These are phyloP conservation scores for Schoenoplectus tabernaemontani DNA, from an alignment of 202 grass and related monocot species.

Conservation along the genomic window DNA sequence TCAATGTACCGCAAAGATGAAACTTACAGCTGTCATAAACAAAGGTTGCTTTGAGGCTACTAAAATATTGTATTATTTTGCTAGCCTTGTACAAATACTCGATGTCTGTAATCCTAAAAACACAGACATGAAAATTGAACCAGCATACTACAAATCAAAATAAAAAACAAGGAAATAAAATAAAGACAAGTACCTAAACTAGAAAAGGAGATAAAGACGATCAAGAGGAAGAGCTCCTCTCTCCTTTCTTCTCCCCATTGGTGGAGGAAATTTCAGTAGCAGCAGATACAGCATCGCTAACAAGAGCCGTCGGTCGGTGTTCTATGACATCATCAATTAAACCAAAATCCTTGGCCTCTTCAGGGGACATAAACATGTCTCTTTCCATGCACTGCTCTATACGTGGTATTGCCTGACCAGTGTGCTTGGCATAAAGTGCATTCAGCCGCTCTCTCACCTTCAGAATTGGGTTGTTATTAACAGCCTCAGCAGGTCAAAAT, in stretches of 20 bases:
- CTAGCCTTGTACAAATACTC: not conserved
- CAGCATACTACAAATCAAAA: not conserved
- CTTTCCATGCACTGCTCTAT: conserved; percentile 87
- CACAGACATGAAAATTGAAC: not conserved
- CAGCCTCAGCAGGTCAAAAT: not conserved
- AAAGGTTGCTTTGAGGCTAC: not conserved
- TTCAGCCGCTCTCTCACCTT: conserved; percentile 57
- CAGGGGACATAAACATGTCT: conserved; percentile 86
- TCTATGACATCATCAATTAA: conserved; percentile 86
- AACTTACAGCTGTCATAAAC: not conserved
- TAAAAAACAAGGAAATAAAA: too few relatives aligned
- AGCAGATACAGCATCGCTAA: conserved; percentile 37
- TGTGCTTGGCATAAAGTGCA: conserved; percentile 73
- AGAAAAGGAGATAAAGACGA: not conserved
- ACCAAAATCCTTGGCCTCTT: conserved; percentile 69
- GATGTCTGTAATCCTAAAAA: not conserved
- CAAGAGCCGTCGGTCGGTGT: conserved; percentile 47
- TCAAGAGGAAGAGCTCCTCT: conserved; percentile 6
- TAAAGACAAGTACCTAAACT: conserved; percentile 11
- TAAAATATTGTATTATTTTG: not conserved
- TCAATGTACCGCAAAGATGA: not conserved
- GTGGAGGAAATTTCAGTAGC: conserved; percentile 15
- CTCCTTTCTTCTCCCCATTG: conserved; percentile 12
- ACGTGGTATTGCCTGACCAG: conserved; percentile 37
- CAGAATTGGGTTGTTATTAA: not conserved